These are phyloP conservation scores for Trichoderma arundinaceum DNA, from an alignment of 2,329 filamentous ascomycete species.

Conservation along the genomic window DNA sequence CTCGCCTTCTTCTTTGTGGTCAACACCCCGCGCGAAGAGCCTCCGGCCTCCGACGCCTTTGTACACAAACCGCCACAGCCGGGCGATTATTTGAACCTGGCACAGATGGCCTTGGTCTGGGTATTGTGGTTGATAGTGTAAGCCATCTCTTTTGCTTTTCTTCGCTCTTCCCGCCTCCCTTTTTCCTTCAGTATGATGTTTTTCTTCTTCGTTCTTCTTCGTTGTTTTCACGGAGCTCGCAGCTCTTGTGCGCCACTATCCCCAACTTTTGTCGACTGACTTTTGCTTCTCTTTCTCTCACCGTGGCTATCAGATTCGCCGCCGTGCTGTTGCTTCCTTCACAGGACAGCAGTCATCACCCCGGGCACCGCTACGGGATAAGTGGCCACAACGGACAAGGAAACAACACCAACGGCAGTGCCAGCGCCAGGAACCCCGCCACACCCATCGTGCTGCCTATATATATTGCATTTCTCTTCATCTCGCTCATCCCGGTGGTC, in stretches of 20 bases:
- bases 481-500: too few relatives aligned
- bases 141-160: too few relatives aligned
- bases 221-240: background rate
- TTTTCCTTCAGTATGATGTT: too few relatives aligned
- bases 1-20: background rate
- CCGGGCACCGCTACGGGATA: too few relatives aligned
- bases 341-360: too few relatives aligned
- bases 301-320: background rate
- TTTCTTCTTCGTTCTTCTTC: background rate
- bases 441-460: too few relatives aligned
- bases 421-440: too few relatives aligned
- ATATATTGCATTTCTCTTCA: too few relatives aligned
- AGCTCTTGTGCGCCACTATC: background rate
- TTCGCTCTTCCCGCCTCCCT: too few relatives aligned
- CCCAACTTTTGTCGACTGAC: background rate
- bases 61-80: background rate
- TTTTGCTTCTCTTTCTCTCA: background rate
- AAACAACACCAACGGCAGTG: too few relatives aligned
- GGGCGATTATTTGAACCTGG: background rate
- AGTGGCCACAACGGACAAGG: too few relatives aligned
- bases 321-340: background rate
- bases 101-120: background rate
- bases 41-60: background rate
- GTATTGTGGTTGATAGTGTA: background rate
- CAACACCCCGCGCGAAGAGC: background rate